Evolutionary conservation across 2,329 filamentous ascomycete genomes (phyloP).

Genomic region (Monilinia aucupariae): DNA sequence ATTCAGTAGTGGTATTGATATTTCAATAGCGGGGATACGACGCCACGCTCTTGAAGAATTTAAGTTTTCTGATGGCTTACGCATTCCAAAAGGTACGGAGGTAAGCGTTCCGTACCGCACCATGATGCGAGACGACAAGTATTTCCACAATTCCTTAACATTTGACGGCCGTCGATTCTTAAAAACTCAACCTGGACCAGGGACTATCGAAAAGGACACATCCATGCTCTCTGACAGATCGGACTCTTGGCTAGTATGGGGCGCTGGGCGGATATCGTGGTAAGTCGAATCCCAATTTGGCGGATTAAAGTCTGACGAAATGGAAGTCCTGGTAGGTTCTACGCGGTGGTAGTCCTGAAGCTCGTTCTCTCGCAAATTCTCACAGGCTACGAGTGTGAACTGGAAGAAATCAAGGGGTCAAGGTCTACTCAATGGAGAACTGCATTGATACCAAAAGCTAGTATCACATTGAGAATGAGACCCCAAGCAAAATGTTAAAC

Average conservation of each 20-base stretch:
- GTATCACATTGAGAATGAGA: not conserved
- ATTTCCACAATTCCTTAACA: not conserved
- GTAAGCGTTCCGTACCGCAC: not conserved
- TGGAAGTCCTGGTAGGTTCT: not conserved
- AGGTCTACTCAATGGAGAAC: not conserved
- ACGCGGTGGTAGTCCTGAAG: not conserved
- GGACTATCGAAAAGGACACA: not conserved
- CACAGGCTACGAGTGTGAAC: not conserved
- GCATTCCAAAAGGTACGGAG: not conserved
- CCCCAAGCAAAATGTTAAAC: not conserved
- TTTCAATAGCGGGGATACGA: not conserved
- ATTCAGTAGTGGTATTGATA: not conserved
- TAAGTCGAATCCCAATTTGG: not conserved
- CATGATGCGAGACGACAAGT: not conserved
- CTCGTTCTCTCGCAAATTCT: not conserved
- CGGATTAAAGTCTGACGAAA: not conserved
- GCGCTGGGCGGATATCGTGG: not conserved
- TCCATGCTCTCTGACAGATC: not conserved
- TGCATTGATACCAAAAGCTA: not conserved
- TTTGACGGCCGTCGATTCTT: not conserved
- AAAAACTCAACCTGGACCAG: not conserved
- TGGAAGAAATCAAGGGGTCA: not conserved
- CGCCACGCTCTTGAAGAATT: not conserved
- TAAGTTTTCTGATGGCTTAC: not conserved
- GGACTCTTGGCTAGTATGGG: not conserved